Evolutionary conservation across 2,329 filamentous ascomycete species (phyloP).

Genomic region (Aschersonia sp.): DNA sequence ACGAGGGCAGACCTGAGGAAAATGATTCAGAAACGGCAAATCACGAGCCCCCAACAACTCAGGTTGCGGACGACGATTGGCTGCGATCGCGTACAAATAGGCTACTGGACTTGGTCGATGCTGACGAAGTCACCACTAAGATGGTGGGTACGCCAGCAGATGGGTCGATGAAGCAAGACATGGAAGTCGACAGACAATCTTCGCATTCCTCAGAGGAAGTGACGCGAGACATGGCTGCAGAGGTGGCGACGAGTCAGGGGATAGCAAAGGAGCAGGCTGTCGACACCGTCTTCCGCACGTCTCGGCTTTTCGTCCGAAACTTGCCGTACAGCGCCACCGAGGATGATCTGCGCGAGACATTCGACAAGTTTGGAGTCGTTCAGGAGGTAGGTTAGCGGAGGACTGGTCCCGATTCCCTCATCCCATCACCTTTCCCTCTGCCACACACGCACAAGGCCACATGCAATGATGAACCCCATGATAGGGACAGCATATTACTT

Average conservation of each 20-base stretch:
- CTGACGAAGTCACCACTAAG: constrained; percentile 36
- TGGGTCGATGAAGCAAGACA: constrained; percentile 6
- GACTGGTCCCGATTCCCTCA: constrained; percentile 1
- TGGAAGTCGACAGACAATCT: constrained; percentile 8
- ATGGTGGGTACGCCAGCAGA: constrained; percentile 4
- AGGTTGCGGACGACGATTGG: constrained; percentile 75
- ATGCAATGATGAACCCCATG: constrained; percentile 82
- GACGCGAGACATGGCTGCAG: constrained; percentile 13
- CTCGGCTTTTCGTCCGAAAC: constrained; percentile 78
- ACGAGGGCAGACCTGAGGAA: constrained; percentile 5
- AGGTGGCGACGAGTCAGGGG: constrained; percentile 15
- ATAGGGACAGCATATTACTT: constrained; percentile 99
- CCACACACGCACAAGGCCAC: neutral
- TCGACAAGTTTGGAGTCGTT: constrained; percentile 57
- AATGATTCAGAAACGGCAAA: constrained; percentile 10
- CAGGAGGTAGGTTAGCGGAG: constrained; percentile 61
- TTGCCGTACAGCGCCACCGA: constrained; percentile 68
- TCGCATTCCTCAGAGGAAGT: constrained; percentile 12
- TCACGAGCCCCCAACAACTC: constrained; percentile 14
- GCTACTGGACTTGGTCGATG: constrained; percentile 69
- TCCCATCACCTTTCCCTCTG: neutral
- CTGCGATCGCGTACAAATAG: constrained; percentile 77
- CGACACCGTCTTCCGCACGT: constrained; percentile 54
- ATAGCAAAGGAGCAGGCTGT: constrained; percentile 17
- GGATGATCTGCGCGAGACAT: constrained; percentile 59